Evolutionary conservation across 2,329 filamentous ascomycete species (phyloP).

Genomic region (Colletotrichum spaethianum): DNA sequence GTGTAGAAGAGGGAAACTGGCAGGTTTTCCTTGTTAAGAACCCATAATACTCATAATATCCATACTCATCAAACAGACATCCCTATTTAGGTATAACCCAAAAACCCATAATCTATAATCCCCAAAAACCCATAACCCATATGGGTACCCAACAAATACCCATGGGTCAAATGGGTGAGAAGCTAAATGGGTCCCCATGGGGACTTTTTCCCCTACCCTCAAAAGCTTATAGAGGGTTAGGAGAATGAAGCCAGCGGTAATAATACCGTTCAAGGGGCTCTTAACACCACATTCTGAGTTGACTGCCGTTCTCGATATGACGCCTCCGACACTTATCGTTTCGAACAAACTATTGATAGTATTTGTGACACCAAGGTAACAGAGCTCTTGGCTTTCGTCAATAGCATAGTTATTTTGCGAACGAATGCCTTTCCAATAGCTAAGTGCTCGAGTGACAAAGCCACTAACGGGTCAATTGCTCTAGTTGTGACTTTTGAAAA

Average conservation of each 20-base stretch:
- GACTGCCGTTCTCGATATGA: constrained; percentile 77
- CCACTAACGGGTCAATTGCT: constrained; percentile 73
- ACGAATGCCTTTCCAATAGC: constrained; percentile 76
- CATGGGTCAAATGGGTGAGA: too few species aligned
- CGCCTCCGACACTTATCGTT: constrained; percentile 74
- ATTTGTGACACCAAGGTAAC: constrained; percentile 74
- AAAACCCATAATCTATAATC: too few species aligned
- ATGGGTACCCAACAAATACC: too few species aligned
- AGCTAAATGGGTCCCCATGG: too few species aligned
- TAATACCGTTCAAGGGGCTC: constrained; percentile 71
- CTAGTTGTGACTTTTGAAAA: constrained; percentile 67
- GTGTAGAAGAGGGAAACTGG: too few species aligned
- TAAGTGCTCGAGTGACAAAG: constrained; percentile 73
- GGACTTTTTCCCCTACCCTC: too few species aligned
- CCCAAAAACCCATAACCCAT: too few species aligned
- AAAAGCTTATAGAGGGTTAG: constrained; percentile 74
- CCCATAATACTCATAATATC: too few species aligned
- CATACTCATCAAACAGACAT: too few species aligned
- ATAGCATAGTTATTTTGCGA: constrained; percentile 73
- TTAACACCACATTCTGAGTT: constrained; percentile 76
- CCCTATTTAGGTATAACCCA: too few species aligned
- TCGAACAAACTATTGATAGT: constrained; percentile 77
- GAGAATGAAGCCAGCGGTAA: constrained; percentile 74
- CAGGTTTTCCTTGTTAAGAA: too few species aligned
- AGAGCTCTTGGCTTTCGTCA: constrained; percentile 76